phyloP scores from a whole-genome alignment of 2,329 filamentous ascomycete genomes.

The Dendrostoma leiphaemia region DNA sequence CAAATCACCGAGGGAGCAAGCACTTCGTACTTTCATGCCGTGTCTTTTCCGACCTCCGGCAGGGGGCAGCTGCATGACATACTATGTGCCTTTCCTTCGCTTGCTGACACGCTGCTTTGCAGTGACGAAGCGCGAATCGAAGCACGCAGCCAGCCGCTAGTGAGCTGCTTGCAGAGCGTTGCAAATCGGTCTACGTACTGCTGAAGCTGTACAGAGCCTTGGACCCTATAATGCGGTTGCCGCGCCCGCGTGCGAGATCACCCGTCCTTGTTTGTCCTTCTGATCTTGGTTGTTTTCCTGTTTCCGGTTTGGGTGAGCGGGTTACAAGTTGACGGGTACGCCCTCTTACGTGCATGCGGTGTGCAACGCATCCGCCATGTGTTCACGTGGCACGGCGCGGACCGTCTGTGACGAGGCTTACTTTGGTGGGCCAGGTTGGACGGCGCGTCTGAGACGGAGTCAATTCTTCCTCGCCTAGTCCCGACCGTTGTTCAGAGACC shows the following conservation, averaged over 20 bases:
- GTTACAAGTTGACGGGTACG: not conserved
- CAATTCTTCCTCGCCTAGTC: too few species aligned
- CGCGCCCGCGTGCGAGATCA: too few species aligned
- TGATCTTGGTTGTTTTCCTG: not conserved
- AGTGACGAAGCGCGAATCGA: not conserved
- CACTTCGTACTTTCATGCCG: too few species aligned
- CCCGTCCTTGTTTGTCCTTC: not conserved
- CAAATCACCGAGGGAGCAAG: too few species aligned
- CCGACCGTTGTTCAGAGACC: too few species aligned
- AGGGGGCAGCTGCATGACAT: not conserved
- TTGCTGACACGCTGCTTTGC: not conserved
- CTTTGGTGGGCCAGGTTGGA: too few species aligned
- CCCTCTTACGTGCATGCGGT: not conserved
- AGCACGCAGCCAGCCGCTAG: not conserved
- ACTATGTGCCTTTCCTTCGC: not conserved
- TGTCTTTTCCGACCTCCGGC: too few species aligned
- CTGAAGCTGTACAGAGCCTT: too few species aligned
- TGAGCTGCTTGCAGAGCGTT: not conserved
- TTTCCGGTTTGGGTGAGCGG: too few species aligned
- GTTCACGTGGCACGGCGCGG: not conserved
- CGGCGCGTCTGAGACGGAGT: too few species aligned
- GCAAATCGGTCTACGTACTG: too few species aligned
- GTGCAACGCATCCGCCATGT: not conserved
- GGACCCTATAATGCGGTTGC: too few species aligned
- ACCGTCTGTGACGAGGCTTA: not conserved